Evolutionary conservation across 2,329 filamentous ascomycete genomes (phyloP), one percentile per base, ranked within the genome.

Genomic region (Drechmeria coniospora): DNA sequence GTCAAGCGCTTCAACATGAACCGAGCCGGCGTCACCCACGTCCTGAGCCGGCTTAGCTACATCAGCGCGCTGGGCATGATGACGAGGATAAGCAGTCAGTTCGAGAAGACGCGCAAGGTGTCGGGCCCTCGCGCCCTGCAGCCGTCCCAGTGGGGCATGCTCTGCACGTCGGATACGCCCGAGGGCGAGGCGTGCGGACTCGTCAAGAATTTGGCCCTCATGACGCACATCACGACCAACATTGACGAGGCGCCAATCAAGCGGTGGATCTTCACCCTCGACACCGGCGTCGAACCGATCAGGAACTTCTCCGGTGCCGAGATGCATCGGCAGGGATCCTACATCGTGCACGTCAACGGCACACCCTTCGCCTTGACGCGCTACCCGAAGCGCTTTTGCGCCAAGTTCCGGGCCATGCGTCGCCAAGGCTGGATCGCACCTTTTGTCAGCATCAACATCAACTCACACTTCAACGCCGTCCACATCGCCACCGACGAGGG

Each of bases 1-100:
- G 67, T 98, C 40, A 94, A 94, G 56, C 83, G 92, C 50, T 98
- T 98, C 61, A 84, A 87, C 53, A 98, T 98, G 90, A 92, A 95
- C 47, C 69, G 87, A 49, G 87, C 90, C 14, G 90, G 90, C 47
- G 84, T 98, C 14, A 95, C 92, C 0, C 90, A 98, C 53, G 84
- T 98, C 22, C 64, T 98, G 26, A 95, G 87, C 54, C 74, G 90
- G 37, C 63, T 98, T 30, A 95, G 87, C 53, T 98, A 95, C 48
- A 94, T 98, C 51, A 81, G 79, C 36, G 90, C 90, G 16, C 69
- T 98, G 16, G 92, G 92, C 36, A 98, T 98, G 92, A 98, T 98
- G 90, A 98, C 90, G 10, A 71, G 90, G 52, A 95, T 98, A 45
- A 90, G 79, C 51, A 92, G 81, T 66, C 90, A 98, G 58, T 98